phyloP scores from a whole-genome alignment of 352 stramenopile species.

The Pythium sukuiense region DNA sequence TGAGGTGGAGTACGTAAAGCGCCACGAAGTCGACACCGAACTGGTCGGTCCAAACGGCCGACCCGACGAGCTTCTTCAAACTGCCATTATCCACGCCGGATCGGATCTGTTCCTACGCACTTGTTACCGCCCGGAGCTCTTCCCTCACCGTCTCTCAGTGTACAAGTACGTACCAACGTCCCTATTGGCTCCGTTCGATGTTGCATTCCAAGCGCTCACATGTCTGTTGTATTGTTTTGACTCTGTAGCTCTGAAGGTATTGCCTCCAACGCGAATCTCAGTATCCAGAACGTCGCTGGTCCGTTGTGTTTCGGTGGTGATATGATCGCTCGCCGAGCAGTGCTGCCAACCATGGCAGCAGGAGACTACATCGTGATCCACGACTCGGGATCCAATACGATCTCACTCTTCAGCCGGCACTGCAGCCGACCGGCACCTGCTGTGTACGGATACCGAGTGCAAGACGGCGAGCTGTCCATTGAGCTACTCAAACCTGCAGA shows the following conservation, averaged over 20 bases:
- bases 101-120: slow-evolving; percentile 89
- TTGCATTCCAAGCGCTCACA: background rate
- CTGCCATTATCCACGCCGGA: slow-evolving; percentile 87
- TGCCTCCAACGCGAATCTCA: slow-evolving; percentile 41
- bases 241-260: slow-evolving; percentile 41
- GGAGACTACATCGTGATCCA: slow-evolving; percentile 87
- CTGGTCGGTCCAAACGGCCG: slow-evolving; percentile 16
- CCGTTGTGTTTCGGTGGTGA: slow-evolving; percentile 93
- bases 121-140: slow-evolving; percentile 82
- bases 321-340: slow-evolving; percentile 65
- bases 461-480: slow-evolving; percentile 50
- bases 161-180: slow-evolving; percentile 58
- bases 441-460: slow-evolving; percentile 76
- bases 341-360: slow-evolving; percentile 57
- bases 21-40: slow-evolving; percentile 36
- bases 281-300: slow-evolving; percentile 82
- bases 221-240: slow-evolving; percentile 9
- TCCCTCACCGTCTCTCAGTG: slow-evolving; percentile 79
- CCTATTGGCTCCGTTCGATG: background rate
- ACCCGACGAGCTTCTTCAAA: slow-evolving; percentile 43
- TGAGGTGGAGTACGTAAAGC: slow-evolving; percentile 91
- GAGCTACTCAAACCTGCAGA: slow-evolving; percentile 76
- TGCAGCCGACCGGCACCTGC: slow-evolving; percentile 80
- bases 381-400: slow-evolving; percentile 87
- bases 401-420: slow-evolving; percentile 87